Base-by-base conservation (phyloP, 2,329 filamentous ascomycete genomes). In the Aspergillus sp. region DNA sequence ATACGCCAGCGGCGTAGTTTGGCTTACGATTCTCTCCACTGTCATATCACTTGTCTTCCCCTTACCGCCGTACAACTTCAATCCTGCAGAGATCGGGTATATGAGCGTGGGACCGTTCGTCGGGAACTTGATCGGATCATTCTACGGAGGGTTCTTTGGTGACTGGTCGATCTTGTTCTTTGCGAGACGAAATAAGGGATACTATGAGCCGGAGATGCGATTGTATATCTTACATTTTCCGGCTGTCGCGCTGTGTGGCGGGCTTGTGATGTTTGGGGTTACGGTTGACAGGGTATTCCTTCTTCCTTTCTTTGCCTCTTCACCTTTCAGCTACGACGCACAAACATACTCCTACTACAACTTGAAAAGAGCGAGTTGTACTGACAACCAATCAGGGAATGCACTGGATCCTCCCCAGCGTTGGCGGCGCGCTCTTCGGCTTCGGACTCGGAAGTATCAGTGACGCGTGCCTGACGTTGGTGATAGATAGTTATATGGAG, bases 121-220 rank as follows among this genome's bases (percentile, higher is more conserved):
- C 1, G 78, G 79, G 0, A 77, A 75, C 11, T 42, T 78, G 0
- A 63, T 80, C 11, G 78, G 78, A 0, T 68, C 69, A 1, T 26
- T 80, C 0, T 78, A 78, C 52, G 77, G 76, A 2, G 79, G 78
- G 0, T 68, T 71, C 0, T 54, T 80, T 1, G 71, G 73, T 0
- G 78, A 81, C 51, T 72, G 71, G 68, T 71, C 71, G 0, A 75
- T 80, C 49, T 58, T 78, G n/a, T 70, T 68, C 39, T 73, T 81
- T 53, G 77, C 81, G 2, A 75, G 75, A 24, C 70, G 74, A 16
- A 81, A 82, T 62, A 72, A 72, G 32, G 80, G 80, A 45, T 77
- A 80, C 60, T 80, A 80, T 54, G 80, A 82, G 66, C 78, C 80
- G 1, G 81, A 82, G 65, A 82, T 82, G 74, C 73, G 80, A 2